phyloP scores from a whole-genome alignment of 2,329 filamentous ascomycete genomes.

The Berkeleyomyces rouxiae region DNA sequence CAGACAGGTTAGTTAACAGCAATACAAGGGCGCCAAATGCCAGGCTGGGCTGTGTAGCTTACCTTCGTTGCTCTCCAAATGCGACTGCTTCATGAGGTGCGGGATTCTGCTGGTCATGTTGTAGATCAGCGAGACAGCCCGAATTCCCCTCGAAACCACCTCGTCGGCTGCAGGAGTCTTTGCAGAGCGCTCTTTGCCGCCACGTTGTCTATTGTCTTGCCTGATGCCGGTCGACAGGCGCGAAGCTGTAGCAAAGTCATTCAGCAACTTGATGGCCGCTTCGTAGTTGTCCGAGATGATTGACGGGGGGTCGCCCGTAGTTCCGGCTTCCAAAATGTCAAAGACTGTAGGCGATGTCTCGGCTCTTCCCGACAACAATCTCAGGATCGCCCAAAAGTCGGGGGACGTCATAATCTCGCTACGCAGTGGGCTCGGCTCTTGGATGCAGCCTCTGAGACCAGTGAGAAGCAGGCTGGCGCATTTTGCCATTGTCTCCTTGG shows the following conservation, averaged over 20 bases:
- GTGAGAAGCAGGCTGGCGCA: constrained; percentile 61
- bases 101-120: constrained; percentile 69
- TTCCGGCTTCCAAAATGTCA: constrained; percentile 65
- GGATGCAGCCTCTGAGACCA: constrained; percentile 65
- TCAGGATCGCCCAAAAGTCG: constrained; percentile 88
- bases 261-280: constrained; percentile 64
- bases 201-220: constrained; percentile 3
- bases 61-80: constrained; percentile 76
- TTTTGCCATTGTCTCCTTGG: constrained; percentile 58
- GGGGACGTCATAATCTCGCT: constrained; percentile 93
- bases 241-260: constrained; percentile 66
- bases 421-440: constrained; percentile 57
- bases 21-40: not conserved
- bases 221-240: not conserved
- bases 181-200: not conserved
- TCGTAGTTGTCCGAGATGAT: constrained; percentile 95
- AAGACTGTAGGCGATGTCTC: constrained; percentile 68
- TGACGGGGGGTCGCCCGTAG: constrained; percentile 56
- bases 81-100: constrained; percentile 77
- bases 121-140: constrained; percentile 68
- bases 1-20: not conserved
- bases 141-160: constrained; percentile 43
- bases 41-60: constrained; percentile 16
- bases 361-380: constrained; percentile 50
- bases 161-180: constrained; percentile 3